Percentiles rank a stretch among this genome's conserved stretches.
Evolutionary conservation across 768 basidiomycete genomes (phyloP).

Genomic region (Royoungia palumana): DNA sequence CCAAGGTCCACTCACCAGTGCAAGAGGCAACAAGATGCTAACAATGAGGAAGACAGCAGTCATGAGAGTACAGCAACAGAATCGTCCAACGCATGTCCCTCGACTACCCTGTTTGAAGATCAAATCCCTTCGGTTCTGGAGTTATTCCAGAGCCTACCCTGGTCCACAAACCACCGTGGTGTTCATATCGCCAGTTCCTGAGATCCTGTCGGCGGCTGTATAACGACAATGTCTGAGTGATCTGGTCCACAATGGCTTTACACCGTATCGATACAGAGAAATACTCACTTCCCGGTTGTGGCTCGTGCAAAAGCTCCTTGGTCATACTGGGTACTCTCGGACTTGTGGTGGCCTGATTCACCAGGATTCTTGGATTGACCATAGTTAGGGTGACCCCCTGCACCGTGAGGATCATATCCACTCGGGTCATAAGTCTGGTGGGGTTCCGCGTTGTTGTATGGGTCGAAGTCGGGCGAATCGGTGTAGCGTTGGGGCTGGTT

Average conservation of each 20-base stretch:
- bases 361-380: constrained; percentile 14
- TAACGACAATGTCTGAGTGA: constrained; percentile 4
- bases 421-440: constrained; percentile 55
- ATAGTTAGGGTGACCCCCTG: constrained; percentile 31
- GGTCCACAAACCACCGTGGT: constrained; percentile 67
- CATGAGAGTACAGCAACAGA: constrained; percentile 76
- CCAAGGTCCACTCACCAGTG: constrained; percentile 48
- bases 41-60: constrained; percentile 60
- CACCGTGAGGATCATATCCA: constrained; percentile 30
- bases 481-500: constrained; percentile 33
- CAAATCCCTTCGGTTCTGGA: neutral
- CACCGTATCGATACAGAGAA: neutral
- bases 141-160: constrained; percentile 38
- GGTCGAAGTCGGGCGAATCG: constrained; percentile 40
- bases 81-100: constrained; percentile 58
- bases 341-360: constrained; percentile 21
- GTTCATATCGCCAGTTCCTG: constrained; percentile 51
- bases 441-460: constrained; percentile 43
- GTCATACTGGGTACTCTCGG: constrained; percentile 39
- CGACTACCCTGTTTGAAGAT: constrained; percentile 49
- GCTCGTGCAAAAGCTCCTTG: constrained; percentile 40
- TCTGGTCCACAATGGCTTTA: neutral
- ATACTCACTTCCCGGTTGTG: constrained; percentile 30
- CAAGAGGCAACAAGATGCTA: constrained; percentile 62
- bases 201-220: constrained; percentile 32